Evolutionary conservation across 805 yeast species (phyloP).

Genomic region (Lipomyces starkeyi): DNA sequence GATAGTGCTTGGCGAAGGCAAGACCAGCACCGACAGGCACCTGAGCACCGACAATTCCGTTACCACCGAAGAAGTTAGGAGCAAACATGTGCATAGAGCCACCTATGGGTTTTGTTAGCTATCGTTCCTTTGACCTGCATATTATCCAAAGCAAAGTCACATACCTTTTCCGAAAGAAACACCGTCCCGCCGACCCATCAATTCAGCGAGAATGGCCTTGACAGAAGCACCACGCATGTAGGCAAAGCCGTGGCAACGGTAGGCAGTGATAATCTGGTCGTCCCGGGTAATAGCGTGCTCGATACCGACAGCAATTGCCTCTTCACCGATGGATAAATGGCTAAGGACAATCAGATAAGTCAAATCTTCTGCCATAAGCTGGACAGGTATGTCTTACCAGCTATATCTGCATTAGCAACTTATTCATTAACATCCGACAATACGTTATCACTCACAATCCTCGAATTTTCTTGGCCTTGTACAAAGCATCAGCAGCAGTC

Average conservation of each 20-base stretch:
- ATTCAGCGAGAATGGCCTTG: conserved; percentile 87
- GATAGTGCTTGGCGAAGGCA: conserved; percentile 97
- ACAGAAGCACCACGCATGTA: conserved; percentile 95
- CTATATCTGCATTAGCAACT: conserved; percentile 9
- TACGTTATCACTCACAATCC: conserved; percentile 66
- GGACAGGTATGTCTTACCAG: conserved; percentile 19
- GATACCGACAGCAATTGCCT: conserved; percentile 98
- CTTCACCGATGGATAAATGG: conserved; percentile 97
- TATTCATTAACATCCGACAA: background rate
- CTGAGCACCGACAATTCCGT: conserved; percentile 99
- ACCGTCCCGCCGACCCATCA: conserved; percentile 96
- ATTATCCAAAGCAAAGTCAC: background rate
- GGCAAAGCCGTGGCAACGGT: conserved; percentile 99
- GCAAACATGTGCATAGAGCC: conserved; percentile 99
- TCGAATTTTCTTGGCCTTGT: conserved; percentile 97
- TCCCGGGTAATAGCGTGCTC: conserved; percentile 87
- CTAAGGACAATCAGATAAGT: conserved; percentile 45
- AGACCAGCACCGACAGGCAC: conserved; percentile 98
- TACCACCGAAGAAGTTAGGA: conserved; percentile 96
- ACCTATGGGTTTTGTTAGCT: conserved; percentile 48
- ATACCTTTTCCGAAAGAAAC: conserved; percentile 88
- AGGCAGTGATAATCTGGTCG: conserved; percentile 93
- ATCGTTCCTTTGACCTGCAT: background rate
- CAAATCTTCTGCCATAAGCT: background rate
- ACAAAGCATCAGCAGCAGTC: conserved; percentile 97